Conservation (phyloP, 2,329 filamentous ascomycete species). For the Trichoderma sp. region DNA sequence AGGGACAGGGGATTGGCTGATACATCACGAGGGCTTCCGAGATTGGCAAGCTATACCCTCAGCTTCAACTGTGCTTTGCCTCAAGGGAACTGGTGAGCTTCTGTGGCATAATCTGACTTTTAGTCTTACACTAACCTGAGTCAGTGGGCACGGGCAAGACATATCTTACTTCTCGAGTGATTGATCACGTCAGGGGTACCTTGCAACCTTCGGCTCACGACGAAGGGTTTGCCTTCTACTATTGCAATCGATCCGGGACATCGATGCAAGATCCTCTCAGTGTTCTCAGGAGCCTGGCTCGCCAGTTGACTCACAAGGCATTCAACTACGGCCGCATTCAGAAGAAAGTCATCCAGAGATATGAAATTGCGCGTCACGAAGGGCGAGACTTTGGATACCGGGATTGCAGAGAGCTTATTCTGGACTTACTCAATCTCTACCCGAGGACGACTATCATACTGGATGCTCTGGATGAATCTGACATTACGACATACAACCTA, state of each 20-base stretch:
- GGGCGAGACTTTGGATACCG: slow-evolving; percentile 6
- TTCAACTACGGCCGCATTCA: not conserved
- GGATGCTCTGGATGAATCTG: slow-evolving; percentile 32
- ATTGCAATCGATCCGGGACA: slow-evolving; percentile 29
- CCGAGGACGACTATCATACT: slow-evolving; percentile 28
- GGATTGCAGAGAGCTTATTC: slow-evolving; percentile 28
- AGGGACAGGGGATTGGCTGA: slow-evolving; percentile 16
- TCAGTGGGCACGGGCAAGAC: slow-evolving; percentile 27
- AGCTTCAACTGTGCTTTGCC: slow-evolving; percentile 20
- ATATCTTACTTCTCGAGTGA: slow-evolving; percentile 23
- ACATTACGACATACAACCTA: slow-evolving; percentile 20
- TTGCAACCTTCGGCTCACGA: not conserved
- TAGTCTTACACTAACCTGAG: not conserved
- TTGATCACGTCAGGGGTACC: not conserved
- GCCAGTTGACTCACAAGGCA: slow-evolving; percentile 27
- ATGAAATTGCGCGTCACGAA: slow-evolving; percentile 11
- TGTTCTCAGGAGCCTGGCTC: slow-evolving; percentile 29
- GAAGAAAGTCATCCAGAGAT: not conserved
- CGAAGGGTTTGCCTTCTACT: slow-evolving; percentile 31
- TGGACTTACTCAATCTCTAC: slow-evolving; percentile 26
- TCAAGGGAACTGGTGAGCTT: slow-evolving; percentile 18
- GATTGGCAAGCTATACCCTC: slow-evolving; percentile 15
- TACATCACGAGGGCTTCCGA: slow-evolving; percentile 3
- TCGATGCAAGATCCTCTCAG: slow-evolving; percentile 27
- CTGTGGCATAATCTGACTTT: not conserved